These are phyloP conservation scores for Filobasidium floriforme DNA, from an alignment of 768 basidiomycete genomes.

Conservation along the genomic window DNA sequence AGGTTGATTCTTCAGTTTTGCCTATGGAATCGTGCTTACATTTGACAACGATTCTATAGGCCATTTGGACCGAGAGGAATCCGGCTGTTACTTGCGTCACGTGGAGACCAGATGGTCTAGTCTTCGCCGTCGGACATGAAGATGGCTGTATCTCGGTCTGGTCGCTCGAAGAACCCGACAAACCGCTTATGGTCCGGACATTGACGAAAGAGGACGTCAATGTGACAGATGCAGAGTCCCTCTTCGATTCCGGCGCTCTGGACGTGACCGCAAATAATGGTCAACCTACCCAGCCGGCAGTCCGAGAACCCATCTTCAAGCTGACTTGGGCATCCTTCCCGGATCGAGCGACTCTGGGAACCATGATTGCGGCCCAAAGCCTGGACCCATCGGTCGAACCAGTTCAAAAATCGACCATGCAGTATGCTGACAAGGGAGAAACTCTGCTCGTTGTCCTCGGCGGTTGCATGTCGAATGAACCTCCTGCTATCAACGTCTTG, in stretches of 20 bases:
- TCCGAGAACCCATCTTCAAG: constrained; percentile 74
- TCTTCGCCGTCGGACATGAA: constrained; percentile 70
- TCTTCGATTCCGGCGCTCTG: constrained; percentile 45
- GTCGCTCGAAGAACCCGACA: constrained; percentile 68
- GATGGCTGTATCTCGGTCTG: constrained; percentile 81
- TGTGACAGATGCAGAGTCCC: constrained; percentile 46
- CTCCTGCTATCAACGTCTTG: constrained; percentile 60
- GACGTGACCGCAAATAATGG: constrained; percentile 26
- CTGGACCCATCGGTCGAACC: constrained; percentile 33
- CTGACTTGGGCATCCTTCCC: constrained; percentile 74
- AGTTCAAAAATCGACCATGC: constrained; percentile 37
- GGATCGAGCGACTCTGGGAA: constrained; percentile 46
- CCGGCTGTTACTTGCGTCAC: constrained; percentile 64
- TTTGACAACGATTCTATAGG: constrained; percentile 45
- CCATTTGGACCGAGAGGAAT: constrained; percentile 62
- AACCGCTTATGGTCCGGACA: constrained; percentile 67
- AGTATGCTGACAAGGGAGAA: constrained; percentile 55
- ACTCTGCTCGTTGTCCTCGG: constrained; percentile 70
- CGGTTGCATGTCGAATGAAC: constrained; percentile 56
- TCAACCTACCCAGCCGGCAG: constrained; percentile 23
- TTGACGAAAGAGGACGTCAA: constrained; percentile 50
- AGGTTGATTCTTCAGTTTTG: constrained; percentile 26
- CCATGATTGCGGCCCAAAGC: constrained; percentile 43
- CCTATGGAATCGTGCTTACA: neutral
- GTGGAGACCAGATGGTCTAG: constrained; percentile 63